A percentile compares a stretch with the other conserved stretches of the same genome.
Conservation (phyloP, 2,329 filamentous ascomycete genomes). For the Diaporthe nobilis region DNA sequence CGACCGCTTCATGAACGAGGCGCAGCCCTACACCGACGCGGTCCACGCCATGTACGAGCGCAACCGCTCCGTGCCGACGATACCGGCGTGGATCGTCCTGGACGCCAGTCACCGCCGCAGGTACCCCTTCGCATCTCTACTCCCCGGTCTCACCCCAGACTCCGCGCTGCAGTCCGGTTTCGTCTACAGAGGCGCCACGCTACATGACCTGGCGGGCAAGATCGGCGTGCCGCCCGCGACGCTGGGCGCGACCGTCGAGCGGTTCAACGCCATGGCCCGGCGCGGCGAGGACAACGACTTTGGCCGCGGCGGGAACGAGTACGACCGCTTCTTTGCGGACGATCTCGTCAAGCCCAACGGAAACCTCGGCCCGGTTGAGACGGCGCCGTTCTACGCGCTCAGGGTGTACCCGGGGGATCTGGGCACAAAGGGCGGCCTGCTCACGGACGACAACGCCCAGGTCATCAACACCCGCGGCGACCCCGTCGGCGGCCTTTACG, state of each 20-base stretch:
- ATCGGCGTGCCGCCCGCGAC: background rate
- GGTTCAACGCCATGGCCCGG: background rate
- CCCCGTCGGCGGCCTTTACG: background rate
- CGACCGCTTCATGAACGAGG: background rate
- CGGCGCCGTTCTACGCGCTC: background rate
- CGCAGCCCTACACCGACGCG: background rate
- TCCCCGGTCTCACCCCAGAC: background rate
- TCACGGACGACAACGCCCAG: background rate
- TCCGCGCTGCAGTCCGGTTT: background rate
- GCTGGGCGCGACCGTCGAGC: background rate
- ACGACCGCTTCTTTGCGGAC: background rate
- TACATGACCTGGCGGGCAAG: background rate
- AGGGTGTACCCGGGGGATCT: background rate
- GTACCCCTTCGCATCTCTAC: background rate
- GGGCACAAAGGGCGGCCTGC: background rate
- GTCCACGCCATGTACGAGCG: background rate
- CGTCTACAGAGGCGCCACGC: background rate
- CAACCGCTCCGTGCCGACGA: background rate
- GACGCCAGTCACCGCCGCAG: background rate
- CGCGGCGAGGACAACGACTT: background rate
- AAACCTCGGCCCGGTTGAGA: background rate
- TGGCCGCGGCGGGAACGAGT: background rate
- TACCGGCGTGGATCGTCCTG: background rate
- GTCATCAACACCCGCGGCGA: background rate
- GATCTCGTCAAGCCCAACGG: background rate